phyloP scores from a whole-genome alignment of 106 monocot species.

The Dendrobium nobile region DNA sequence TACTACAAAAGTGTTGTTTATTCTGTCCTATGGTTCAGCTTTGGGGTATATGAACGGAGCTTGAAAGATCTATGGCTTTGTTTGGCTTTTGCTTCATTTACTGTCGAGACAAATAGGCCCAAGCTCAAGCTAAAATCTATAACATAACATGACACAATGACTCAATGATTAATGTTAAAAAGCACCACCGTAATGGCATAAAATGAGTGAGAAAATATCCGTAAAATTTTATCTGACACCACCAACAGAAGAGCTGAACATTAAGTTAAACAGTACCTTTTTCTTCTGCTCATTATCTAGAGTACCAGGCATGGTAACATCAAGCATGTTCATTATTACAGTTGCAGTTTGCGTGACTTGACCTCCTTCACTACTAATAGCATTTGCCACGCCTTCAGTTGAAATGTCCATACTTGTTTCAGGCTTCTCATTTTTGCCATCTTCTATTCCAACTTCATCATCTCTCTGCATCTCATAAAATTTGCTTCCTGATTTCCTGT shows the following conservation, averaged over 20 bases:
- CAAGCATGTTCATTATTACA: constrained; percentile 91
- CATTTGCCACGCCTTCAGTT: constrained; percentile 12
- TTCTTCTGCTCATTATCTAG: constrained; percentile 67
- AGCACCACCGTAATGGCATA: background rate
- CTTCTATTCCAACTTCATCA: constrained; percentile 15
- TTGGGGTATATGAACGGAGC: no score
- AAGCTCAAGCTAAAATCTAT: background rate
- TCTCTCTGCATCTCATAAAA: constrained; percentile 4
- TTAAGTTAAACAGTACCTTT: constrained; percentile 37
- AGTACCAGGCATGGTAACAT: constrained; percentile 68
- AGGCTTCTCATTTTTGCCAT: constrained; percentile 8
- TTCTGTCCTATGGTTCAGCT: no score
- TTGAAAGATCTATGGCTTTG: background rate
- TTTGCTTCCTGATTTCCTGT: constrained; percentile 13
- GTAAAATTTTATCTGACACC: background rate
- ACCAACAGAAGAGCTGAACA: background rate
- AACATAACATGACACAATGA: background rate
- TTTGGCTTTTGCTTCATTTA: background rate
- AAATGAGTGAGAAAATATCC: background rate
- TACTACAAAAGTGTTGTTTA: no score
- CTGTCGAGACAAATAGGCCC: background rate
- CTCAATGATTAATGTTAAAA: background rate
- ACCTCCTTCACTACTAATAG: constrained; percentile 34
- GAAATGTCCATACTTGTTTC: background rate
- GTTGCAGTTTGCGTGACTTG: constrained; percentile 60